These are phyloP conservation scores for Phytophthora podocarpi DNA, from an alignment of 352 stramenopile genomes.

Conservation along the genomic window DNA sequence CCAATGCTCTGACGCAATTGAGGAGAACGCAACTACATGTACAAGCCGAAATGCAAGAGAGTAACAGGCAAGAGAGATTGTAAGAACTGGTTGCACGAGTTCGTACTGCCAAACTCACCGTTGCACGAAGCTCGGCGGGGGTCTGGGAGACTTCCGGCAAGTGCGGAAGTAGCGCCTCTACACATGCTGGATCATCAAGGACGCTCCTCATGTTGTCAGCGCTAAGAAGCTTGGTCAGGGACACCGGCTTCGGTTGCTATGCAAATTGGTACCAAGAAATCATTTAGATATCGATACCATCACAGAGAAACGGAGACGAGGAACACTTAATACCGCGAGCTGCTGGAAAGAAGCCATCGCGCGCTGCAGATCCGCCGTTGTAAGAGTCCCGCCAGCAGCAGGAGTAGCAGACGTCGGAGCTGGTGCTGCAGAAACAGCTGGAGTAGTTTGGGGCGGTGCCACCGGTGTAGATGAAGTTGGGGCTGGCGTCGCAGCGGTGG, in stretches of 20 bases:
- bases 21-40: slow-evolving; percentile 73
- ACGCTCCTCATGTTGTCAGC: slow-evolving; percentile 61
- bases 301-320: neutral
- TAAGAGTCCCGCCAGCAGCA: slow-evolving; percentile 48
- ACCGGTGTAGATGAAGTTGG: slow-evolving; percentile 1
- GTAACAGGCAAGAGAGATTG: neutral
- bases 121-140: slow-evolving; percentile 72
- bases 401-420: slow-evolving; percentile 14
- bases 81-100: neutral
- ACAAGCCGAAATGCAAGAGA: too few species aligned
- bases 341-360: slow-evolving; percentile 86
- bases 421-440: slow-evolving; percentile 12
- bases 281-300: neutral
- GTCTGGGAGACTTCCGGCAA: slow-evolving; percentile 86
- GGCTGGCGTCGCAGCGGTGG: slow-evolving; percentile 9
- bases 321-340: slow-evolving; percentile 47
- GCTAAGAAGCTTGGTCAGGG: slow-evolving; percentile 67
- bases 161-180: slow-evolving; percentile 66
- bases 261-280: slow-evolving; percentile 1
- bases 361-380: slow-evolving; percentile 82
- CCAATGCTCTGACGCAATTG: slow-evolving; percentile 91
- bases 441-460: slow-evolving; percentile 1
- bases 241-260: slow-evolving; percentile 66
- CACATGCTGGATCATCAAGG: slow-evolving; percentile 62
- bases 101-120: slow-evolving; percentile 34